Percentiles rank a stretch among this genome's conserved stretches.
Evolutionary conservation across 2,329 filamentous ascomycete genomes (phyloP).

Genomic region (Penicillium digitatum): DNA sequence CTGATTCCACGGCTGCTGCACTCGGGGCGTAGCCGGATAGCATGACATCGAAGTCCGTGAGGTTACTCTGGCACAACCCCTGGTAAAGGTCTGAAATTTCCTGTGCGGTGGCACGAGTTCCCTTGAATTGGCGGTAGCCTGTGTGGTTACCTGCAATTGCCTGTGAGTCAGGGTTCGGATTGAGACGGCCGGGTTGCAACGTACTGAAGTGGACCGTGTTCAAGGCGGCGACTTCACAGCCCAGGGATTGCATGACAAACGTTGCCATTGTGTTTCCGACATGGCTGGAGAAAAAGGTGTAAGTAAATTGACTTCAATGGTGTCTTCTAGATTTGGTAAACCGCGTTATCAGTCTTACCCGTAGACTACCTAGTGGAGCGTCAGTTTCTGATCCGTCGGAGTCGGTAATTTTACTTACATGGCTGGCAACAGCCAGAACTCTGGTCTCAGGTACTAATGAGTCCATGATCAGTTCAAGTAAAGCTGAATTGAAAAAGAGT

Average conservation of each 20-base stretch:
- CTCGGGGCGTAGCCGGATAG: conserved; percentile 92
- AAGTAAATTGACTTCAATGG: conserved; percentile 9
- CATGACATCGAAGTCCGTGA: conserved; percentile 90
- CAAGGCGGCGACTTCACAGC: conserved; percentile 87
- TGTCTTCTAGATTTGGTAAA: conserved; percentile 6
- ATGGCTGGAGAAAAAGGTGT: conserved; percentile 58
- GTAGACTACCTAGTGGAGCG: conserved; percentile 32
- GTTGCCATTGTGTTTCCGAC: conserved; percentile 97
- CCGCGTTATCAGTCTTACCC: conserved; percentile 19
- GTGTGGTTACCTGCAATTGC: conserved; percentile 76
- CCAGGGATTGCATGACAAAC: conserved; percentile 87
- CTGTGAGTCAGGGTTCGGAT: not conserved
- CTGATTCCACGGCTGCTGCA: conserved; percentile 74
- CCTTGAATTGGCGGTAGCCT: conserved; percentile 83
- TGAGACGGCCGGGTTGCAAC: conserved; percentile 29
- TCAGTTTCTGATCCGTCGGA: conserved; percentile 35
- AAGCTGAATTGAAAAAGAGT: conserved; percentile 1
- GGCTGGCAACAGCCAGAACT: conserved; percentile 86
- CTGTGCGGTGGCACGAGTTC: conserved; percentile 72
- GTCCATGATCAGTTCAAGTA: conserved; percentile 33
- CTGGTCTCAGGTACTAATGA: conserved; percentile 56
- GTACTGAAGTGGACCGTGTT: conserved; percentile 98
- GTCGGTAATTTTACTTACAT: conserved; percentile 57
- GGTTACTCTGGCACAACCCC: conserved; percentile 75
- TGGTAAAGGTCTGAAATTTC: conserved; percentile 82